Base-by-base conservation (phyloP, 208 protist genomes). In the Vickermania spadyakhi region DNA sequence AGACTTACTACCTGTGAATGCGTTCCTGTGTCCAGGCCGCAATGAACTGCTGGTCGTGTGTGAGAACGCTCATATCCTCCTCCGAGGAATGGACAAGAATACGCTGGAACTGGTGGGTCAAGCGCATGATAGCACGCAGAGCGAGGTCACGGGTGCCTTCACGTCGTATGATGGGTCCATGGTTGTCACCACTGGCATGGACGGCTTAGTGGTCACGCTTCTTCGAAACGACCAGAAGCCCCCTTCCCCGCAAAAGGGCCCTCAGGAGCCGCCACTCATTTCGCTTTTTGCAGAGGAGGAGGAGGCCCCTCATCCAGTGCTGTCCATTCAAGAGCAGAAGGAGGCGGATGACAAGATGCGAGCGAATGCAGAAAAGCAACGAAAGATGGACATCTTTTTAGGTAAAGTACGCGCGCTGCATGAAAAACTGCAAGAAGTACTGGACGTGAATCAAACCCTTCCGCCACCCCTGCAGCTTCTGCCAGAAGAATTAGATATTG, bases 301-400 rank as follows among this genome's bases (percentile, higher is more conserved):
- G 26, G 54, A 56, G 28, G 60, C 58, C 21, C 64, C 72, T 3
- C 49, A 56, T 5, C 55, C 63, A 49, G 53, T 67, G 41, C 61
- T 92, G 1, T 90, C 84, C 2, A 90, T 98, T 41, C 77, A 97
- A 67, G 87, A 98, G 70, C 86, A 93, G 55, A 97, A 97, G 72
- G 90, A 95, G 49, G 90, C 86, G 22, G 83, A 91, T 45, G 95
- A 98, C 57, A 60, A 68, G n/a, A 86, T 88, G 51, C 51, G 58
- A 13, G 70, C 58, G 0, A 68, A 77, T 49, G 75, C 77, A 1
- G 81, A 57, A 13, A 85, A 87, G 56, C 80, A 97, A 53, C 52
- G 55, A 28, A 84, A 88, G 52, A 90, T 98, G 56, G 58, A 91
- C 30, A n/a, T 29, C 5, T 85, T 93, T 51, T 52, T 90, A 1